Conservation (phyloP, 192 early-diverging fungal genomes). For the Chytriomyces confervae region DNA sequence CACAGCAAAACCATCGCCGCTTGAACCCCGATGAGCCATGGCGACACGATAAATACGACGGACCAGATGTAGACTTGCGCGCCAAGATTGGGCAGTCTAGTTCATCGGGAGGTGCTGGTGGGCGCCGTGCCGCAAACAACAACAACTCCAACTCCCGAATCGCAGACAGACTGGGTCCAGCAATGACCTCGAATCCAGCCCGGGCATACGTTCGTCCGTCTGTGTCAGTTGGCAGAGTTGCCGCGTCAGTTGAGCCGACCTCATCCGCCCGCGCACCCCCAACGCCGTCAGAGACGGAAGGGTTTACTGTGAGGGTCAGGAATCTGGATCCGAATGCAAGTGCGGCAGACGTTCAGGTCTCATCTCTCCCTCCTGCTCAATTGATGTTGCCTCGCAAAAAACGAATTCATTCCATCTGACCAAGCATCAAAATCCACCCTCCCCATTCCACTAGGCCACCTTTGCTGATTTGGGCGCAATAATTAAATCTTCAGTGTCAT, state of each 20-base stretch:
- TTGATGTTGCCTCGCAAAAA: not conserved
- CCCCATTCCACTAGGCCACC: slow-evolving; percentile 6
- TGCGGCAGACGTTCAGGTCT: slow-evolving; percentile 36
- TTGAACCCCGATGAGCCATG: slow-evolving; percentile 34
- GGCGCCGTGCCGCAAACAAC: not conserved
- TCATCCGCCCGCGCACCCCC: not conserved
- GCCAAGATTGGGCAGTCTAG: slow-evolving; percentile 7
- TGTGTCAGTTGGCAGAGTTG: not conserved
- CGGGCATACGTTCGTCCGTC: not conserved
- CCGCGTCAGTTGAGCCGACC: not conserved
- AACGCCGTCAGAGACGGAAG: not conserved
- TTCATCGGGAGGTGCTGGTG: not conserved
- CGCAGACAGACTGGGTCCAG: not conserved
- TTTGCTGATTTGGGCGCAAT: slow-evolving; percentile 38
- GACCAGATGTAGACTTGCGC: slow-evolving; percentile 24
- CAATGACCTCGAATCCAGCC: not conserved
- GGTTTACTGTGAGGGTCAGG: slow-evolving; percentile 1
- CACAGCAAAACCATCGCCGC: not conserved
- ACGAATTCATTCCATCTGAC: not conserved
- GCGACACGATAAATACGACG: slow-evolving; percentile 38
- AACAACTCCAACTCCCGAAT: slow-evolving; percentile 3
- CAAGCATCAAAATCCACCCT: not conserved
- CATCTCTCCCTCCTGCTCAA: not conserved
- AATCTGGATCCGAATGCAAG: slow-evolving; percentile 40
- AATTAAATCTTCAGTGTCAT: slow-evolving; percentile 16